Evolutionary conservation across 2,329 filamentous ascomycete species (phyloP).

Genomic region (Tympanopsis confertula): DNA sequence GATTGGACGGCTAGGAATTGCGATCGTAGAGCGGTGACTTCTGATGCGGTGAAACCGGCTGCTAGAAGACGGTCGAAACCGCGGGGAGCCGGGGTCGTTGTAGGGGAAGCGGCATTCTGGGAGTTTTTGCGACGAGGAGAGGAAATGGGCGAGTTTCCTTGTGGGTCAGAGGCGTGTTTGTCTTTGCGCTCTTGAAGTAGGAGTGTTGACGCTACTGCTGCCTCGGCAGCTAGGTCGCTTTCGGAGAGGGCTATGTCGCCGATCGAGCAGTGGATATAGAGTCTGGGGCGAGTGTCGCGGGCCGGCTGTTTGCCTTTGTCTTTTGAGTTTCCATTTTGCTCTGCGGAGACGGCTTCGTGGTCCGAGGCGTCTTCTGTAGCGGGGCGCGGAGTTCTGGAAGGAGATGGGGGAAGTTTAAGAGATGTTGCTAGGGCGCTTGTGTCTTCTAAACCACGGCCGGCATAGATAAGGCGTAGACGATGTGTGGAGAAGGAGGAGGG

Average conservation of each 20-base stretch:
- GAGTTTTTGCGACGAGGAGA: neutral
- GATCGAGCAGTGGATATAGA: conserved; percentile 1
- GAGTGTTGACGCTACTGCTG: neutral
- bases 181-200: neutral
- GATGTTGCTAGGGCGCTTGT: neutral
- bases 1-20: neutral
- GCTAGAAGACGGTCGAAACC: conserved; percentile 1
- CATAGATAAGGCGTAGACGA: conserved; percentile 1
- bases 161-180: no score
- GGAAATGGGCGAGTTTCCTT: no score
- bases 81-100: neutral
- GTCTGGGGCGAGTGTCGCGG: neutral
- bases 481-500: neutral
- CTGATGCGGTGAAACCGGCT: neutral
- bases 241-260: neutral
- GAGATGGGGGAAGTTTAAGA: neutral
- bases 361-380: neutral
- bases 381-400: neutral
- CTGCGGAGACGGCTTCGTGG: no score
- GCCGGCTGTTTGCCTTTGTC: neutral
- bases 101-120: neutral
- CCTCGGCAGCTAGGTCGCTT: neutral
- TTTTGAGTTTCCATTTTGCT: no score
- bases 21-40: neutral
- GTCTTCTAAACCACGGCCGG: neutral